A percentile compares a stretch with the other conserved stretches of the same genome.
These are phyloP conservation scores for Silene noctiflora DNA, from an alignment of 179 eudicot genomes.

Conservation along the genomic window DNA sequence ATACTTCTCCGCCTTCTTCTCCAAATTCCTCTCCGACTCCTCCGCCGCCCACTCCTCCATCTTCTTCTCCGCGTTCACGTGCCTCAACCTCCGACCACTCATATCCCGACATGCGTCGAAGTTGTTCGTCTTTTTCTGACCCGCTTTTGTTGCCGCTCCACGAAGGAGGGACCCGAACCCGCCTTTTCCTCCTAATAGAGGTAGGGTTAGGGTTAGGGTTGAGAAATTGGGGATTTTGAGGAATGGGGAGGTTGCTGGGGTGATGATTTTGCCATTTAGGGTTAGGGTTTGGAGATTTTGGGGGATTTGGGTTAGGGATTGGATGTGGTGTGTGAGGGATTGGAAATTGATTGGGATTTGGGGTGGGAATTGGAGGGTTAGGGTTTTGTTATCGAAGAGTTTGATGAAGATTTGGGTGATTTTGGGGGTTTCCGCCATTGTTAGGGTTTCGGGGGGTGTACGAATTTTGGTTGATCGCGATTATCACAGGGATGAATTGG, in stretches of 20 bases:
- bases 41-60: conserved; percentile 90
- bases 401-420: conserved; percentile 46
- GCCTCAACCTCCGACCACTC: conserved; percentile 88
- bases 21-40: conserved; percentile 70
- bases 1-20: conserved; percentile 78
- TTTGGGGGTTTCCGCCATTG: conserved; percentile 22
- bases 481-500: not conserved
- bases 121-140: conserved; percentile 93
- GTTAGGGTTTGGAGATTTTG: conserved; percentile 41
- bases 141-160: conserved; percentile 93
- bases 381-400: conserved; percentile 50
- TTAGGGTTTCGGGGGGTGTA: not conserved
- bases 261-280: conserved; percentile 41
- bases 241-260: conserved; percentile 19
- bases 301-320: conserved; percentile 57
- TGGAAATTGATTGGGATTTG: conserved; percentile 33
- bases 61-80: conserved; percentile 94
- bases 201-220: conserved; percentile 41
- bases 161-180: conserved; percentile 90
- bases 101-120: conserved; percentile 95
- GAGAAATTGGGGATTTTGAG: conserved; percentile 25
- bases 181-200: conserved; percentile 84
- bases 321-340: conserved; percentile 42
- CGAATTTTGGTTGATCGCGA: not conserved
- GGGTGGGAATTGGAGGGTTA: conserved; percentile 46